Percentiles rank a stretch among this genome's conserved stretches.
phyloP scores from a whole-genome alignment of 495 filamentous ascomycete genomes.

The Neurospora tetrasperma region DNA sequence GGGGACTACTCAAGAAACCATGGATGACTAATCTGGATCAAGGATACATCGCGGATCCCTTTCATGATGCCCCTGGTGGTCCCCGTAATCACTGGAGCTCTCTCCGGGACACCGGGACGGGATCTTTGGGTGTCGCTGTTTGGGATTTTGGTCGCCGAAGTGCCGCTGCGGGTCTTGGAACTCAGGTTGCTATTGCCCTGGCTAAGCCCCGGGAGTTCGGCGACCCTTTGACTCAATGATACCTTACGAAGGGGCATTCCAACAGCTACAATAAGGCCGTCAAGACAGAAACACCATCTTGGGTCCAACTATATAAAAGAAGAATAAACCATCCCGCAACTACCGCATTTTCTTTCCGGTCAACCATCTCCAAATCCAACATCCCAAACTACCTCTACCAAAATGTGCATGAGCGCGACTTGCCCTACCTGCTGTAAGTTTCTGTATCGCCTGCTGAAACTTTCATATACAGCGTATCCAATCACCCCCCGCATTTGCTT shows the following conservation, averaged over 20 bases:
- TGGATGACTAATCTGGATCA: background rate
- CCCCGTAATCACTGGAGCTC: background rate
- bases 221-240: background rate
- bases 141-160: background rate
- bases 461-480: background rate
- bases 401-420: constrained; percentile 31
- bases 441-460: background rate
- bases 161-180: background rate
- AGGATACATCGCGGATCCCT: background rate
- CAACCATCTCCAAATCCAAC: background rate
- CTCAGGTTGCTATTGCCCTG: background rate
- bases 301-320: background rate
- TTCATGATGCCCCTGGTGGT: background rate
- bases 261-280: background rate
- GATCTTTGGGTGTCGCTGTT: no score
- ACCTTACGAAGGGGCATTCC: background rate
- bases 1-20: background rate
- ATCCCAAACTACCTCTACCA: constrained; percentile 2
- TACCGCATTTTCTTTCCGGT: background rate
- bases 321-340: background rate
- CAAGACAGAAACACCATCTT: background rate
- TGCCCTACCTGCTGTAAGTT: constrained; percentile 32
- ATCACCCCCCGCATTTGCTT: background rate
- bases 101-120: background rate
- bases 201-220: background rate